Base-by-base conservation (phyloP, 345 rosid species). In the Eucalyptus coolabah region DNA sequence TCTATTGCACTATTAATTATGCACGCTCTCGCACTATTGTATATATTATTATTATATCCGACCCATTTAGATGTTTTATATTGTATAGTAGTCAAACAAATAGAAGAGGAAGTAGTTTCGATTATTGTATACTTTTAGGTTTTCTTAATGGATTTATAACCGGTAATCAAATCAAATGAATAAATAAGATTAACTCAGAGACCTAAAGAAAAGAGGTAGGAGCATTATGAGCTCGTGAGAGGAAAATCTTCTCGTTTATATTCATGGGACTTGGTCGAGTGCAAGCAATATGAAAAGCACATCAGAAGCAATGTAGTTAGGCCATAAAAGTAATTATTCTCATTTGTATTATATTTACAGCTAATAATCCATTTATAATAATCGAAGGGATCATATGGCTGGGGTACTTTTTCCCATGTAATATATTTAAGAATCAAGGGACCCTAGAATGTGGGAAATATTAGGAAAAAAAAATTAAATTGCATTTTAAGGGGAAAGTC, bases 1-100 rank as follows among this genome's bases (percentile, higher is more conserved):
- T 16, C 6, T 7, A 4, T 65, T 17, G 47, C 30, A 21, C 85
- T 6, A 40, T 40, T 13, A 23, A 77, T 40, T 40, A 40, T 40
- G 47, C 47, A 77, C 0, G 5, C 16, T 12, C 47, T 24, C 0
- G 9, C 28, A 23, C 47, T 77, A 40, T 0, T 42, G 7, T 11
- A 40, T 77, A 21, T 21, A 4, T 77, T 19, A 37, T 72, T 19
- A 19, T 72, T 10, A 37, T 21, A 21, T 72, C 24, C 4, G 2
- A 21, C 5, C 83, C 16, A 37, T 77, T 77, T 37, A 5, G 28
- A 12, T 77, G 45, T 37, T 40, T 19, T 37, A 13, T 16, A 77
- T 12, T 1, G 2, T 11, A 37, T 21, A 6, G 16, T 37, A 37
- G 7, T 77, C 83, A 21, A 72, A 21, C 15, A 37, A 10, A 72